Percentiles rank a stretch among this genome's conserved stretches.
These are phyloP conservation scores for Xylaria grammica DNA, from an alignment of 495 filamentous ascomycete genomes.

Conservation along the genomic window DNA sequence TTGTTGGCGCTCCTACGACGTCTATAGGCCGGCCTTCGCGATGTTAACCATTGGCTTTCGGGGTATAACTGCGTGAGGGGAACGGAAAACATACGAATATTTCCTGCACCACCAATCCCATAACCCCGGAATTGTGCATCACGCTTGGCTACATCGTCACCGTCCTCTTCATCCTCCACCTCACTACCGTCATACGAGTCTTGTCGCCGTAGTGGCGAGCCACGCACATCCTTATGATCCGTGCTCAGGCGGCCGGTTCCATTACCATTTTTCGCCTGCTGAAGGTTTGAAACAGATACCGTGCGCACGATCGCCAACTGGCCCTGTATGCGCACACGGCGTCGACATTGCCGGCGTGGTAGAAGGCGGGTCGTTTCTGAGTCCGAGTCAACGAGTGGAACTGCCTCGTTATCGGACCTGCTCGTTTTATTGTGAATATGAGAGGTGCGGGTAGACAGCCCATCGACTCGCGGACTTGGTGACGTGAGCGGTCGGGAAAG, in stretches of 20 bases:
- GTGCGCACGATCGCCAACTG: slow-evolving; percentile 41
- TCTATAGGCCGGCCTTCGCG: slow-evolving; percentile 29
- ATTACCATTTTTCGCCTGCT: not conserved
- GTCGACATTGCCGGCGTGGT: slow-evolving; percentile 31
- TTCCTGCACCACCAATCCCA: slow-evolving; percentile 47
- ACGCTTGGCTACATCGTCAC: slow-evolving; percentile 19
- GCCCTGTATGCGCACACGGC: slow-evolving; percentile 45
- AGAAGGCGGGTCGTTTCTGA: slow-evolving; percentile 48
- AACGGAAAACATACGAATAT: slow-evolving; percentile 39
- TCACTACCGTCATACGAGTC: slow-evolving; percentile 10
- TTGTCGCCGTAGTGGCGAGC: slow-evolving; percentile 22
- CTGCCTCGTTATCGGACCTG: not conserved
- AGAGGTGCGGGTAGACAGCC: not conserved
- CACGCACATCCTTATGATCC: not conserved
- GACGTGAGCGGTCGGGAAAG: not conserved
- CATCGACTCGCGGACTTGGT: not conserved
- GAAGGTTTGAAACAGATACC: slow-evolving; percentile 35
- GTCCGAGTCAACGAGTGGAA: slow-evolving; percentile 29
- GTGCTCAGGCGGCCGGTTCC: slow-evolving; percentile 13
- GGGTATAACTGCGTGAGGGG: not conserved
- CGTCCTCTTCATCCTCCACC: slow-evolving; percentile 14
- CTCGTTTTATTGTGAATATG: not conserved
- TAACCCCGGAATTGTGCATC: slow-evolving; percentile 45
- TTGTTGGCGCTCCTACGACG: slow-evolving; percentile 30
- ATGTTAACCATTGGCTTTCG: too few species aligned